Evolutionary conservation across 2,329 filamentous ascomycete species (phyloP).

Genomic region (Elsinoe perseae): DNA sequence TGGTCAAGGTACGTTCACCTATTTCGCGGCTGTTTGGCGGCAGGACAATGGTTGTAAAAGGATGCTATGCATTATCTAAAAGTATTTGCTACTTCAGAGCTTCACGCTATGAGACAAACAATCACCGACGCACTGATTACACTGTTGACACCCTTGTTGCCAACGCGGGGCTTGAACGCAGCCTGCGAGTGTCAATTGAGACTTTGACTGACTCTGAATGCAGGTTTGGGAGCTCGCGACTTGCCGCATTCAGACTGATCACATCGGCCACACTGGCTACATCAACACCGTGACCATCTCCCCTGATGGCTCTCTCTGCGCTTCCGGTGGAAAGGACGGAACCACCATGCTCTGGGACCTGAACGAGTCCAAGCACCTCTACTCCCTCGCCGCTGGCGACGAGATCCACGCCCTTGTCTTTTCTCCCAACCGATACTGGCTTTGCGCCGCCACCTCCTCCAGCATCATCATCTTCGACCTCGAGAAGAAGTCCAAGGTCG

Average conservation of each 20-base stretch:
- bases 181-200: not conserved
- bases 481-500: conserved; percentile 99
- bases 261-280: conserved; percentile 99
- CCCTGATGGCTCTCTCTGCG: conserved; percentile 96
- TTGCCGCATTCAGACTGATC: conserved; percentile 99
- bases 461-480: conserved; percentile 99
- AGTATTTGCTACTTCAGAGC: conserved; percentile 99
- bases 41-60: conserved; percentile 46
- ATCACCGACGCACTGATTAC: conserved; percentile 80
- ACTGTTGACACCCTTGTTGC: not conserved
- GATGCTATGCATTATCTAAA: conserved; percentile 78
- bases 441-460: conserved; percentile 93
- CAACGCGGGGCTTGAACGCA: not conserved
- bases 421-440: conserved; percentile 99
- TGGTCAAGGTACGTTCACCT: conserved; percentile 81
- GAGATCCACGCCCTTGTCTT: conserved; percentile 99
- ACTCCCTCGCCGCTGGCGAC: conserved; percentile 98
- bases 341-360: conserved; percentile 99
- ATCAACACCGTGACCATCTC: conserved; percentile 99
- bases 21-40: conserved; percentile 18
- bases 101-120: conserved; percentile 90
- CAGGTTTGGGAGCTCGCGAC: conserved; percentile 99
- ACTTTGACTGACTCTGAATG: conserved; percentile 16
- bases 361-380: conserved; percentile 99
- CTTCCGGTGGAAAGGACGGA: conserved; percentile 98